A percentile compares a stretch with the other conserved stretches of the same genome.
Evolutionary conservation across 1,284 basidiomycete genomes (phyloP).

Genomic region (Trichosporon sp.): DNA sequence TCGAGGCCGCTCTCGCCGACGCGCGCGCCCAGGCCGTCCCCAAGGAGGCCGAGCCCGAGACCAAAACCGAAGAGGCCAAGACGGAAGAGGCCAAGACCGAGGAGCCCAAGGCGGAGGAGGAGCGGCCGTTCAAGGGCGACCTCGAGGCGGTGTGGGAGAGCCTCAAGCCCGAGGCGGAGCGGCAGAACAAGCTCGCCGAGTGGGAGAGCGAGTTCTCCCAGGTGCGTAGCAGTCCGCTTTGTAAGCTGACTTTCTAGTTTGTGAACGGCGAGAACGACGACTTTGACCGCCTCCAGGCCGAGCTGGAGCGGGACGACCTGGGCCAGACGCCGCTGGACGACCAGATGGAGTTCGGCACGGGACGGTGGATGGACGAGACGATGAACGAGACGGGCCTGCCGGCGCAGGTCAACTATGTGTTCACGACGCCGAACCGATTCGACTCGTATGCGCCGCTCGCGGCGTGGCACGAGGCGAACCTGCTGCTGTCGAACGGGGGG

Average conservation of each 20-base stretch:
- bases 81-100: slow-evolving; percentile 55
- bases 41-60: slow-evolving; percentile 8
- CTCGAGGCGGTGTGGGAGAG: slow-evolving; percentile 52
- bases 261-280: slow-evolving; percentile 47
- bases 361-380: slow-evolving; percentile 9
- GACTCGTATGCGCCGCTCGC: slow-evolving; percentile 17
- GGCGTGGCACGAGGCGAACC: slow-evolving; percentile 33
- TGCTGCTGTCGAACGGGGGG: slow-evolving; percentile 68
- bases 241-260: slow-evolving; percentile 27
- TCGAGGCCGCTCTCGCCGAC: slow-evolving; percentile 70
- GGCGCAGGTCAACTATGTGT: slow-evolving; percentile 62
- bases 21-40: slow-evolving; percentile 49
- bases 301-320: slow-evolving; percentile 42
- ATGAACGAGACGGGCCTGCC: slow-evolving; percentile 67
- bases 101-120: slow-evolving; percentile 44
- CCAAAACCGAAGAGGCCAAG: slow-evolving; percentile 22
- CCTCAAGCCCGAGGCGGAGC: slow-evolving; percentile 49
- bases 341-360: slow-evolving; percentile 41
- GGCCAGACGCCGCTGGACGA: slow-evolving; percentile 39
- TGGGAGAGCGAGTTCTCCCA: slow-evolving; percentile 89
- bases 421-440: slow-evolving; percentile 56
- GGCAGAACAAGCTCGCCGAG: slow-evolving; percentile 63
- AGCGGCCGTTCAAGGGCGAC: slow-evolving; percentile 46
- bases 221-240: slow-evolving; percentile 26
- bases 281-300: slow-evolving; percentile 39